phyloP scores from a whole-genome alignment of 805 yeast species.

The Candida incommunis region DNA sequence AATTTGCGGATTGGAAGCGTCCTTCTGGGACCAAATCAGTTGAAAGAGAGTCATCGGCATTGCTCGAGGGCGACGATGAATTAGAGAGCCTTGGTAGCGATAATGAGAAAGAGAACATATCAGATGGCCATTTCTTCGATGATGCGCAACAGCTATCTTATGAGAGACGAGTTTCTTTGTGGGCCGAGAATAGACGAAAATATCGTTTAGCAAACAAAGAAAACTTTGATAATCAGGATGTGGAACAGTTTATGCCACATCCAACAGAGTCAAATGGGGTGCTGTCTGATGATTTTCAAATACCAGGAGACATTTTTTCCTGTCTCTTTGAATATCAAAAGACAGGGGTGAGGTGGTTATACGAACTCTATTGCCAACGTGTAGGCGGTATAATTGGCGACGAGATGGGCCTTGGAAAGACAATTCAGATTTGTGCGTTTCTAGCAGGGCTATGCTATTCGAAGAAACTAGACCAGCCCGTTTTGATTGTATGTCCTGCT shows the following conservation, averaged over 20 bases:
- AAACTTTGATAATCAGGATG: conserved; percentile 7
- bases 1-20: too few species aligned
- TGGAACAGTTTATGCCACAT: conserved; percentile 65
- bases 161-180: background rate
- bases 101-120: conserved; percentile 1
- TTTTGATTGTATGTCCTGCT: conserved; percentile 86
- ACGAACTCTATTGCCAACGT: conserved; percentile 79
- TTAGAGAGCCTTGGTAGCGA: too few species aligned
- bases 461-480: conserved; percentile 58
- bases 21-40: too few species aligned
- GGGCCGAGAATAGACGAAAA: conserved; percentile 5
- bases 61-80: too few species aligned
- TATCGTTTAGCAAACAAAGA: background rate
- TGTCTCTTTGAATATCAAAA: conserved; percentile 84
- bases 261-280: conserved; percentile 65
- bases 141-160: conserved; percentile 12
- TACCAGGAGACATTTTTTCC: conserved; percentile 87
- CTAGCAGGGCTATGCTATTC: conserved; percentile 84
- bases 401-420: conserved; percentile 97
- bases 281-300: conserved; percentile 49
- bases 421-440: conserved; percentile 84
- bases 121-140: too few species aligned
- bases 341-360: conserved; percentile 95
- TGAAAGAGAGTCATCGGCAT: too few species aligned
- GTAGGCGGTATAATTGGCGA: conserved; percentile 96